Evolutionary conservation across 352 stramenopile species (phyloP), one percentile per base, ranked within the genome.

Genomic region (Phytopythium cucurbitacearum): DNA sequence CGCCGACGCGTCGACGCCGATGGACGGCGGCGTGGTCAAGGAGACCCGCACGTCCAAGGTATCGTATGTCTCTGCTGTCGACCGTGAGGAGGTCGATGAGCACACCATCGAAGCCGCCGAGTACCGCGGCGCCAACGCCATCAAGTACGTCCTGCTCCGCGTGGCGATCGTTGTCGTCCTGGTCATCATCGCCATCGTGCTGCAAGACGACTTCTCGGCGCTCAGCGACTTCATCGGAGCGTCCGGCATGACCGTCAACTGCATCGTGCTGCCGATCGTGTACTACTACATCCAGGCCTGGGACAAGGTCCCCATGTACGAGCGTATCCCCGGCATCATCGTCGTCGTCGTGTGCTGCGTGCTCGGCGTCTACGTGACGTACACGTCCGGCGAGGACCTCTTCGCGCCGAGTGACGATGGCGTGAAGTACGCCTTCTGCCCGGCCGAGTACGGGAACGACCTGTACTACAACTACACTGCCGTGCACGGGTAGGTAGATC

Each of bases 141-240:
- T 76, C 49, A 76, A 76, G 64, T 76, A 79, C 39, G 44, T 69
- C 2, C 42, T 63, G 8, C 58, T 83, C 6, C 69, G 72, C 13
- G 28, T 75, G 15, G 40, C 59, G 2, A 72, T 80, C 7, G 65
- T 82, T 32, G 35, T 49, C 5, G 28, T 72, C 7, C 50, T 78
- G 4, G 69, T 75, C 2, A 56, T 78, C 21, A 52, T 59, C n/a
- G 67, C 69, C 1, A 56, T 83, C 15, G 9, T 80, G 1, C 43
- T 83, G 16, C 66, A 76, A 51, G 65, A 83, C 63, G 60, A 75
- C 16, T 80, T 83, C 37, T 46, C 53, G n/a, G 69, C 74, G 38
- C 51, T 78, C 40, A 53, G 58, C 0, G 69, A 78, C 49, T 83
- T 83, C 34, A 60, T 55, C 5, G 69, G 69, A 4, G 55, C 72